These are phyloP conservation scores for Hippophae tibetana DNA, from an alignment of 306 rosid genomes.

Conservation along the genomic window DNA sequence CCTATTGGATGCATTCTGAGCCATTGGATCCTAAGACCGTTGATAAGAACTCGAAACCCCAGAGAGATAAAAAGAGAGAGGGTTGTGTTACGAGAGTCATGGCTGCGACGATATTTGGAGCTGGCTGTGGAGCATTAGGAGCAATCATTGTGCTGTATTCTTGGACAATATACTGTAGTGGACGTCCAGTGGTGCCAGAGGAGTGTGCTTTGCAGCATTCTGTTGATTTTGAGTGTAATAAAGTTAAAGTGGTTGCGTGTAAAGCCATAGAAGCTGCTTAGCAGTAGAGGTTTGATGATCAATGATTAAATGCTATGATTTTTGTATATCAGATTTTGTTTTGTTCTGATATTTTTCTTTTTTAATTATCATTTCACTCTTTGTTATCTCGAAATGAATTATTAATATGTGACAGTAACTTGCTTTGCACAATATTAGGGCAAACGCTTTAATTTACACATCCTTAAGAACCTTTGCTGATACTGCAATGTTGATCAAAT, in stretches of 20 bases:
- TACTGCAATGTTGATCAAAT: not conserved
- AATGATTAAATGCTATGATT: slow-evolving; percentile 7
- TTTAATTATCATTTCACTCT: too few species aligned
- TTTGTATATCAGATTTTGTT: not conserved
- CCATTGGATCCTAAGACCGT: slow-evolving; percentile 57
- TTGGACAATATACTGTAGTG: slow-evolving; percentile 74
- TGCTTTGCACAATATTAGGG: too few species aligned
- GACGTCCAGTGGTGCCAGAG: slow-evolving; percentile 81
- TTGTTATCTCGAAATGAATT: too few species aligned
- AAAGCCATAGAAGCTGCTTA: slow-evolving; percentile 61
- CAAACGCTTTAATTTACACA: too few species aligned
- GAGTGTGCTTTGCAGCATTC: slow-evolving; percentile 50
- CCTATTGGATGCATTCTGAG: slow-evolving; percentile 73
- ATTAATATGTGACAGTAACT: too few species aligned
- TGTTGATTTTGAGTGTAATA: slow-evolving; percentile 74
- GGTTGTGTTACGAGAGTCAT: slow-evolving; percentile 49
- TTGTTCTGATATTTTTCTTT: too few species aligned
- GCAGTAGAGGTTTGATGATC: slow-evolving; percentile 37
- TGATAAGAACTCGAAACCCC: slow-evolving; percentile 29
- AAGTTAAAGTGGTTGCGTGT: slow-evolving; percentile 61
- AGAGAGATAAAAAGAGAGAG: slow-evolving; percentile 34
- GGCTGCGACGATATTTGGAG: slow-evolving; percentile 77
- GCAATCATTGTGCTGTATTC: slow-evolving; percentile 59
- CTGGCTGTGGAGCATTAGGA: slow-evolving; percentile 82
- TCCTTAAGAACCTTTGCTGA: too few species aligned